A percentile compares a stretch with the other conserved stretches of the same genome.
These are phyloP conservation scores for Serendipita sp. DNA, from an alignment of 768 basidiomycete genomes.

Conservation along the genomic window DNA sequence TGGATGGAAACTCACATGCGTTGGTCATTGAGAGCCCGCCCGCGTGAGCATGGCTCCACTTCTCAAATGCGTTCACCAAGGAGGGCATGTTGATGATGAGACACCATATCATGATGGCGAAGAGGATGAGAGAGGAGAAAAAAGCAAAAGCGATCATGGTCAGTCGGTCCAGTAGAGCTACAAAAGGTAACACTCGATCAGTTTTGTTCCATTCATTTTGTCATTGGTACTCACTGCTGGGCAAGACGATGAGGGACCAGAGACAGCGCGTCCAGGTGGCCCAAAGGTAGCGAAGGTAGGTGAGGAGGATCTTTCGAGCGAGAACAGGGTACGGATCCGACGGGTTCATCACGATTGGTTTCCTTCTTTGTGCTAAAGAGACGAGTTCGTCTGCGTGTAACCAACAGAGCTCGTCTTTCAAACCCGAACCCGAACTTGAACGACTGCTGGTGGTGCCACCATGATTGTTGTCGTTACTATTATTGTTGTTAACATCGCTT, in stretches of 20 bases:
- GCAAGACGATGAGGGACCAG: conserved; percentile 12
- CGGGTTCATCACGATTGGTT: neutral
- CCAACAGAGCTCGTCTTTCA: neutral
- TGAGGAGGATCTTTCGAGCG: conserved; percentile 5
- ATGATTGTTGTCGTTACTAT: no score
- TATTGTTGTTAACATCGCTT: no score
- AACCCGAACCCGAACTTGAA: neutral
- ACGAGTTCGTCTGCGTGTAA: conserved; percentile 14
- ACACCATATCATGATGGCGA: conserved; percentile 12
- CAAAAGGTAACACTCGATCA: neutral
- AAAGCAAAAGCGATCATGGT: conserved; percentile 13
- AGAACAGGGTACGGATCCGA: conserved; percentile 8
- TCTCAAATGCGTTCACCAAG: conserved; percentile 9
- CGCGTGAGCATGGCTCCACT: conserved; percentile 9
- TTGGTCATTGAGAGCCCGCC: conserved; percentile 13
- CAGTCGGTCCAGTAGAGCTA: conserved; percentile 13
- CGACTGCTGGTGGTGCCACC: neutral
- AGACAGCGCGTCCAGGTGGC: conserved; percentile 11
- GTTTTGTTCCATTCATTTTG: no score
- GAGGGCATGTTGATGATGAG: conserved; percentile 11
- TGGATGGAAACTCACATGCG: neutral
- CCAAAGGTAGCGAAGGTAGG: conserved; percentile 10
- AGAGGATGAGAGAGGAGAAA: conserved; percentile 13
- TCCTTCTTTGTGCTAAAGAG: conserved; percentile 10
- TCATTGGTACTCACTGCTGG: conserved; percentile 11